phyloP scores from a whole-genome alignment of 257 asterid genomes.

The Primulina huaijiensis region DNA sequence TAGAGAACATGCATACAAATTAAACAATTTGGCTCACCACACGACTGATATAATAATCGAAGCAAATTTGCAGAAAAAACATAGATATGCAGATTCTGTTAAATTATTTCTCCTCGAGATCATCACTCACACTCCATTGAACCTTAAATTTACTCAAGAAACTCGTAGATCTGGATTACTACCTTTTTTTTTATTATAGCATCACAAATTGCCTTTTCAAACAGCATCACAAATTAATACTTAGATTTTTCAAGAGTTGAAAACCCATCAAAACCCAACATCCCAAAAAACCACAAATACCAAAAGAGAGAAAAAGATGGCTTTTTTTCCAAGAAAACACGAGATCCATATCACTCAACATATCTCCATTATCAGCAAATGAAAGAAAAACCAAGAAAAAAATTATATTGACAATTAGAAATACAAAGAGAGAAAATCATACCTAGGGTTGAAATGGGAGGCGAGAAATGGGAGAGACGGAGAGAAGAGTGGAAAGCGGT shows the following conservation, averaged over 20 bases:
- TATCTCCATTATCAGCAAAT: neutral
- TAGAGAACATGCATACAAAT: conserved; percentile 4
- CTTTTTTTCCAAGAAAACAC: neutral
- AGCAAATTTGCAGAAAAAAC: neutral
- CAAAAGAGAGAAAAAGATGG: neutral
- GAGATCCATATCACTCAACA: neutral
- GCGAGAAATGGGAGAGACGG: neutral
- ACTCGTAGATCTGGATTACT: neutral
- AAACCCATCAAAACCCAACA: neutral
- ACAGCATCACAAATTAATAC: neutral
- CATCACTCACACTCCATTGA: neutral
- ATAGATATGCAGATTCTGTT: neutral
- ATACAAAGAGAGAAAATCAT: no score
- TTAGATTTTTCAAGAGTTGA: neutral
- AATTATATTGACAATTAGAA: no score
- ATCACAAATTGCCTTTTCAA: neutral
- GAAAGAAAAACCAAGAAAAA: neutral
- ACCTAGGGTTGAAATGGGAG: neutral
- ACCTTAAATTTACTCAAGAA: neutral
- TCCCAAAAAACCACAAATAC: neutral
- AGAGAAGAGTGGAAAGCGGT: neutral
- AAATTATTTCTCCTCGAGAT: no score
- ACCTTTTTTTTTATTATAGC: no score
- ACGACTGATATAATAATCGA: neutral
- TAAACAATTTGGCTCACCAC: no score